phyloP scores from a whole-genome alignment of 2,329 filamentous ascomycete genomes.

The Phialemonium atrogriseum region DNA sequence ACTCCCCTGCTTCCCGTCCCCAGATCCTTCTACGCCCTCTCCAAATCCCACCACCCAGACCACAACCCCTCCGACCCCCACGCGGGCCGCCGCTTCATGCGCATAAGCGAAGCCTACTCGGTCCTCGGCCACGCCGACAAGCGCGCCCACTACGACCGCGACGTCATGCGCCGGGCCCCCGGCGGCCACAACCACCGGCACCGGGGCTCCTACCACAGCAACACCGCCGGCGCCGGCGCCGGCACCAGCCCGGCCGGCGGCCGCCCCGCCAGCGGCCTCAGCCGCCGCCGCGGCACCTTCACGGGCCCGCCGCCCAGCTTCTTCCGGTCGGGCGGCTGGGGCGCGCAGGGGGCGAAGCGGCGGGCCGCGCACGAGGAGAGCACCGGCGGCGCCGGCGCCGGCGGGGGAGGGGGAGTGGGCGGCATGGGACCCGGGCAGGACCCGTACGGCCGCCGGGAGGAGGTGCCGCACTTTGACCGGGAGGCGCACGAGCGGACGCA shows the following conservation, averaged over 20 bases:
- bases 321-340: conserved; percentile 76
- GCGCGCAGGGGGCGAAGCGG: conserved; percentile 52
- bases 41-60: conserved; percentile 89
- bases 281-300: conserved; percentile 66
- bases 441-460: conserved; percentile 35
- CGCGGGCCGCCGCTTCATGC: conserved; percentile 69
- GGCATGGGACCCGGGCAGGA: conserved; percentile 55
- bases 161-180: conserved; percentile 38
- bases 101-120: conserved; percentile 77
- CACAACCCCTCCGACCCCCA: conserved; percentile 69
- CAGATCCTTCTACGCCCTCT: conserved; percentile 80
- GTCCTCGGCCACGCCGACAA: conserved; percentile 65
- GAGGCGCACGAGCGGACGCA: conserved; percentile 68
- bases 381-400: conserved; percentile 16
- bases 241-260: conserved; percentile 59
- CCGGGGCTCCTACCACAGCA: conserved; percentile 46
- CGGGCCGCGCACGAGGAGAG: conserved; percentile 40
- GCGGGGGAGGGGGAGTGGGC: conserved; percentile 20
- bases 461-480: conserved; percentile 73
- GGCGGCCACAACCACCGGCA: conserved; percentile 23
- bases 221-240: no score
- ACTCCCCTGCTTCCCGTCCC: not conserved
- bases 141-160: conserved; percentile 73
- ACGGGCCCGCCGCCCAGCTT: conserved; percentile 84
- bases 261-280: conserved; percentile 73